A percentile compares a stretch with the other conserved stretches of the same genome.
Conservation (phyloP, 2,329 filamentous ascomycete species). For the Fusarium sarcochroum region DNA sequence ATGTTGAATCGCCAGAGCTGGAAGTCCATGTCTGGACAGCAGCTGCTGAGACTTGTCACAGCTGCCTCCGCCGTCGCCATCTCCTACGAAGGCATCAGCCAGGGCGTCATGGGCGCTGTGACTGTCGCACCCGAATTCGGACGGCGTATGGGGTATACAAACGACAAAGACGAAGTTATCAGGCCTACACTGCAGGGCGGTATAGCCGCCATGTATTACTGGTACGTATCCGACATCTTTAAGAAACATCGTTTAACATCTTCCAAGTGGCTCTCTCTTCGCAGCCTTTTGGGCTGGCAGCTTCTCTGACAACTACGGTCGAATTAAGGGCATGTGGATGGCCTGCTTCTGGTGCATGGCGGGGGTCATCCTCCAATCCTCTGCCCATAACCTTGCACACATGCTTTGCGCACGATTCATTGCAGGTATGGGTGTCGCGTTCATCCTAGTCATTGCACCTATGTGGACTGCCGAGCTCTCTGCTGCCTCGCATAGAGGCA, state of each 20-base stretch:
- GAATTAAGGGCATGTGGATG: constrained; percentile 59
- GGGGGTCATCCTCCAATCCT: constrained; percentile 63
- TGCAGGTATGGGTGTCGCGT: constrained; percentile 66
- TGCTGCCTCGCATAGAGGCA: constrained; percentile 59
- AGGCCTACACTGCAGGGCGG: constrained; percentile 15
- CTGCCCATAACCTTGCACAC: constrained; percentile 59
- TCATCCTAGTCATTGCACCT: constrained; percentile 63
- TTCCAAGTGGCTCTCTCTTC: constrained; percentile 49
- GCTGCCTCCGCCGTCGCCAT: constrained; percentile 30
- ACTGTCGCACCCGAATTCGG: constrained; percentile 57
- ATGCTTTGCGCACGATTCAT: constrained; percentile 64
- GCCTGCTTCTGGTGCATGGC: constrained; percentile 59
- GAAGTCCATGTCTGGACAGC: constrained; percentile 19
- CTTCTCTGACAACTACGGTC: constrained; percentile 55
- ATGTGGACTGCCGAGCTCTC: constrained; percentile 64
- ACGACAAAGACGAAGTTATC: constrained; percentile 3
- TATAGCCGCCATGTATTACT: constrained; percentile 15
- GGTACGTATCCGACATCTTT: background rate
- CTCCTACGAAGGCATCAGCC: constrained; percentile 55
- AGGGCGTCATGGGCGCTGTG: constrained; percentile 66
- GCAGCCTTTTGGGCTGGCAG: constrained; percentile 37
- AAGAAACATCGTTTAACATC: background rate
- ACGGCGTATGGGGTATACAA: constrained; percentile 16
- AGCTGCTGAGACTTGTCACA: constrained; percentile 31
- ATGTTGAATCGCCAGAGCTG: constrained; percentile 24